phyloP scores from a whole-genome alignment of 257 asterid genomes.

The Cordia subcordata region DNA sequence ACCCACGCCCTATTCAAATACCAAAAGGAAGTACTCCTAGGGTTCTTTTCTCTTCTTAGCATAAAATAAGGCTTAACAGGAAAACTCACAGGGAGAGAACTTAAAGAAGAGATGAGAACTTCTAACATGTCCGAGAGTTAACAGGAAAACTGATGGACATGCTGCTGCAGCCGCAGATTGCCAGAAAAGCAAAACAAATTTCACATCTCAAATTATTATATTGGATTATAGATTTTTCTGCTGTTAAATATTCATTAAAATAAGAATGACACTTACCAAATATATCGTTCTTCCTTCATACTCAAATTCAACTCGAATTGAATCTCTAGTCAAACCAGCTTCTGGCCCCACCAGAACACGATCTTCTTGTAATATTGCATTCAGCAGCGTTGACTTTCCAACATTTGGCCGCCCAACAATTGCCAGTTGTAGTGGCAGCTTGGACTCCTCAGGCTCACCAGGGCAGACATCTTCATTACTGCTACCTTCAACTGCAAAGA shows the following conservation, averaged over 20 bases:
- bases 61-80: too few relatives aligned
- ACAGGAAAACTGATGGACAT: too few relatives aligned
- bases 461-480: conserved; percentile 27
- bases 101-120: too few relatives aligned
- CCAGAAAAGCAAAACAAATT: too few relatives aligned
- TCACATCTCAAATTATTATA: too few relatives aligned
- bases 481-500: conserved; percentile 30
- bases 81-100: too few relatives aligned
- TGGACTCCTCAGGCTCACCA: conserved; percentile 44
- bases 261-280: conserved; percentile 14
- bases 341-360: conserved; percentile 98
- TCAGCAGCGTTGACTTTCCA: conserved; percentile 92
- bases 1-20: too few relatives aligned
- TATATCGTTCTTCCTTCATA: conserved; percentile 71
- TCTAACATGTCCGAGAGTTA: too few relatives aligned
- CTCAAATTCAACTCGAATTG: conserved; percentile 78
- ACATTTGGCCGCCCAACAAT: conserved; percentile 98
- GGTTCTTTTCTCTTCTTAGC: too few relatives aligned
- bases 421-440: conserved; percentile 88
- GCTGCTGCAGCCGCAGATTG: too few relatives aligned
- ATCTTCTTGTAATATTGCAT: conserved; percentile 85
- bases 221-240: too few relatives aligned
- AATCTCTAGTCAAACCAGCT: conserved; percentile 97
- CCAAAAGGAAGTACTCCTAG: background rate
- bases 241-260: background rate